A percentile compares a stretch with the other conserved stretches of the same genome.
Evolutionary conservation across 164 flowering plant genomes (phyloP).

Genomic region (Magnolia kwangsiensis): DNA sequence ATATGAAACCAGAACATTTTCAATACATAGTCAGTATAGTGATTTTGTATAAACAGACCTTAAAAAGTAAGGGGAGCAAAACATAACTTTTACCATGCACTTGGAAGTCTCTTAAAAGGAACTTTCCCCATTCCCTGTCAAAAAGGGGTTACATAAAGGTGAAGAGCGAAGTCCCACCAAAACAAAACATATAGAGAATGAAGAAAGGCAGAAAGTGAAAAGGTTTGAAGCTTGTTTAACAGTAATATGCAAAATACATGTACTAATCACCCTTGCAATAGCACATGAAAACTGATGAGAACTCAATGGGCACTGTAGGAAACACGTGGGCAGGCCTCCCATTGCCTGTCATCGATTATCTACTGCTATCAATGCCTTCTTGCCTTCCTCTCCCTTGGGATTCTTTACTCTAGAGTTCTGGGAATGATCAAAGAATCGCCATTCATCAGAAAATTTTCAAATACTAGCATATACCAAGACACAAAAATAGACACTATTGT

Average conservation of each 20-base stretch:
- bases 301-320: not conserved
- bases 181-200: not conserved
- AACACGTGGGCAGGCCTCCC: not conserved
- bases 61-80: too few relatives aligned
- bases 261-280: conserved; percentile 1
- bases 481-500: not conserved
- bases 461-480: not conserved
- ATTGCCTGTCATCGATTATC: conserved; percentile 10
- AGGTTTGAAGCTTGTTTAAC: not conserved
- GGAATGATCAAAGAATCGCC: not conserved
- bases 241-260: not conserved
- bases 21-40: too few relatives aligned
- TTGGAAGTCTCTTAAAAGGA: not conserved
- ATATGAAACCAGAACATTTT: too few relatives aligned
- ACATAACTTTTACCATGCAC: not conserved
- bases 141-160: not conserved
- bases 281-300: conserved; percentile 8
- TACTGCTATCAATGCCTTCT: conserved; percentile 1
- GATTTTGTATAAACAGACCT: too few relatives aligned
- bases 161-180: not conserved
- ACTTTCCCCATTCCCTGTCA: not conserved
- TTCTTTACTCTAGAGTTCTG: conserved; percentile 13
- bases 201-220: not conserved
- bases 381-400: conserved; percentile 19
- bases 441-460: not conserved